Percentiles rank a stretch among this genome's conserved stretches.
Evolutionary conservation across 768 basidiomycete species (phyloP).

Genomic region (Lactarius sanguifluus): DNA sequence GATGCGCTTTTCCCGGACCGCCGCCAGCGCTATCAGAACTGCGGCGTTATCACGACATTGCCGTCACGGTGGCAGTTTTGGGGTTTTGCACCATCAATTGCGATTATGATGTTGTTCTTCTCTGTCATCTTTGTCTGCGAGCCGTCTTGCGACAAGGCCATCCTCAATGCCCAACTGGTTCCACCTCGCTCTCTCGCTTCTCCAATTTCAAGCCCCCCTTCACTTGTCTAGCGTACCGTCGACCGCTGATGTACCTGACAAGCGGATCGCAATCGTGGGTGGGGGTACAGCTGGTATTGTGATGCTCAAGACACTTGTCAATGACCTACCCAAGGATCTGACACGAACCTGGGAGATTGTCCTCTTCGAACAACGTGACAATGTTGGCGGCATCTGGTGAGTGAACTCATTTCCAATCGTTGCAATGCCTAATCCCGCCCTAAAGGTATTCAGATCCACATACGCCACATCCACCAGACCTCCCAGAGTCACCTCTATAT

Average conservation of each 20-base stretch:
- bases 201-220: slow-evolving; percentile 2
- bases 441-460: slow-evolving; percentile 49
- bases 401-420: slow-evolving; percentile 11
- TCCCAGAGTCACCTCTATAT: slow-evolving; percentile 50
- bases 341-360: slow-evolving; percentile 47
- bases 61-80: no score
- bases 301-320: slow-evolving; percentile 47
- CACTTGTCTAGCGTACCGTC: not conserved
- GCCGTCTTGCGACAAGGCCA: not conserved
- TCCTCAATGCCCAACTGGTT: slow-evolving; percentile 11
- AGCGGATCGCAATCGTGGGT: slow-evolving; percentile 56
- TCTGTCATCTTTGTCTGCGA: not conserved
- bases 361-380: slow-evolving; percentile 50
- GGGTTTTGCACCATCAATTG: no score
- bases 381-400: slow-evolving; percentile 57
- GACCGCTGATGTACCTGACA: slow-evolving; percentile 30
- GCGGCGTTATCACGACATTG: no score
- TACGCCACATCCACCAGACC: slow-evolving; percentile 43
- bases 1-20: no score
- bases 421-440: not conserved
- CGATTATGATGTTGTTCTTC: no score
- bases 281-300: slow-evolving; percentile 55
- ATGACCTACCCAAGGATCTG: slow-evolving; percentile 47
- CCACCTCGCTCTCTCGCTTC: slow-evolving; percentile 26
- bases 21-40: no score